Base-by-base conservation (phyloP, 78 protist genomes). In the Chrysochromulina tobinii region DNA sequence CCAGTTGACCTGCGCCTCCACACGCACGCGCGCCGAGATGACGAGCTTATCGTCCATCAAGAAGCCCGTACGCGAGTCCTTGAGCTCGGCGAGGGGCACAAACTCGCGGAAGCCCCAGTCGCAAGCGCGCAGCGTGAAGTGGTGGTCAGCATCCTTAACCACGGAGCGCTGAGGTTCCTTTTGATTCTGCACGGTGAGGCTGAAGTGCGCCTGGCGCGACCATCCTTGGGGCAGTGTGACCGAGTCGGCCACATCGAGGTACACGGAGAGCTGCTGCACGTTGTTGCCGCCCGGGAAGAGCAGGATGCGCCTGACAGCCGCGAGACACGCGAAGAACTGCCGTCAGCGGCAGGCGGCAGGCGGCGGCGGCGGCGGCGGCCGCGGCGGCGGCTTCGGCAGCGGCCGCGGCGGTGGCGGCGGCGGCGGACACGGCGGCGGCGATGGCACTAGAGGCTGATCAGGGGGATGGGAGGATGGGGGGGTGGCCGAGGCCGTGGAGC, bases 91-190 rank as follows among this genome's bases (percentile, higher is more conserved):
- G 25, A 91, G 61, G 61, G 54, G 20, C 53, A 83, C 69, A 27
- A 93, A 92, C 75, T 91, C 69, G 21, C 72, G 48, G 85, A 93
- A 93, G 59, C 95, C 95, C 93, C 95, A 91, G 54, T 93, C 95
- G 69, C 67, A 38, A 3, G 93, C 95, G 27, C 58, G 73, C 55
- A n/a, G 2, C 17, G 3, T 85, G 61, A 93, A 93, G 7, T 38
- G 77, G 15, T 93, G 87, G 58, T 68, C 53, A 3, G 92, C 95
- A 4, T 66, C 92, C 18, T 72, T 68, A 0, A n/a, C 1, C 6
- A 89, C 66, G 11, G 57, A 12, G 2, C 59, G 25, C 25, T 51
- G 2, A 20, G 38, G 61, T 2, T 89, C 83, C 58, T 53, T 51
- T 17, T 89, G 81, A 18, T 89, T 73, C 23, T 38, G 61, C 59